phyloP scores from a whole-genome alignment of 345 rosid genomes.

The Cardamine occulta region DNA sequence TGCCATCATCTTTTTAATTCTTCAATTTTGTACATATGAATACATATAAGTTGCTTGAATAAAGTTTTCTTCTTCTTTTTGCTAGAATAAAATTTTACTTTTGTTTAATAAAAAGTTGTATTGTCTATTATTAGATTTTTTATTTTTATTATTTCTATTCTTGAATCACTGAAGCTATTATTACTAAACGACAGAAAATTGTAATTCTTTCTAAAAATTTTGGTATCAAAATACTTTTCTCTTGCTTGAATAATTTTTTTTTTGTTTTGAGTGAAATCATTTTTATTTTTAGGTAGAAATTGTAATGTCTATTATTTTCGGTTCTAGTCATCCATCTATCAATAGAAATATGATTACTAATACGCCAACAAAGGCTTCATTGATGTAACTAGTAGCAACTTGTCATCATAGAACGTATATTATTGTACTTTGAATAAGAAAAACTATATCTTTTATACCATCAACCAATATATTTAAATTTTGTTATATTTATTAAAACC shows the following conservation, averaged over 20 bases:
- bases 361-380: neutral
- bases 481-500: too few species aligned
- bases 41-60: neutral
- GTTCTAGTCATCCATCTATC: neutral
- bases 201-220: neutral
- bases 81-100: neutral
- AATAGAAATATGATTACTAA: neutral
- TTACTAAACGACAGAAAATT: neutral
- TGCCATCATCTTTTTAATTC: slow-evolving; percentile 37
- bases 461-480: neutral
- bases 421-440: neutral
- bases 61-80: slow-evolving; percentile 5
- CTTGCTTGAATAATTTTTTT: neutral
- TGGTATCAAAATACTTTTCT: neutral
- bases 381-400: slow-evolving; percentile 16
- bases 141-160: neutral
- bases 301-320: neutral
- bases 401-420: neutral
- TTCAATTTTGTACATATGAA: slow-evolving; percentile 6
- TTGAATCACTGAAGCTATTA: neutral
- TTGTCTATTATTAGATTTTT: neutral
- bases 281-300: neutral
- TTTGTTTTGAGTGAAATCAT: neutral
- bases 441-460: neutral
- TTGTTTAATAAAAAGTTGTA: neutral